phyloP scores from a whole-genome alignment of 306 rosid species.

The Sesbania bispinosa region DNA sequence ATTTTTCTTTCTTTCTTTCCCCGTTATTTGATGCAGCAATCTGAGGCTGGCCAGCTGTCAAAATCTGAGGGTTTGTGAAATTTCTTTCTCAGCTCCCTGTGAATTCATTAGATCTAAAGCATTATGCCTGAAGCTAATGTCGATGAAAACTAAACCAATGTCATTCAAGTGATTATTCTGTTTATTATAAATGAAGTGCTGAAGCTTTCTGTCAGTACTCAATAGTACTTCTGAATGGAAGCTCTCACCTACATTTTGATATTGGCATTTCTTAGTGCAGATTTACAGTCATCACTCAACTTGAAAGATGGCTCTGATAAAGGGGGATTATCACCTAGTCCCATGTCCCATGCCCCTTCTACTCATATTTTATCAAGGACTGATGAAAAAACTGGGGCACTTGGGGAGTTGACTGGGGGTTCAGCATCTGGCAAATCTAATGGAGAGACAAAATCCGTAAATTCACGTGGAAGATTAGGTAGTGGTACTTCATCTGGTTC shows the following conservation, averaged over 20 bases:
- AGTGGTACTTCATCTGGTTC: conserved; percentile 60
- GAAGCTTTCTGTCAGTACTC: conserved; percentile 7
- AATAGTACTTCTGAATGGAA: conserved; percentile 12
- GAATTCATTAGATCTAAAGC: conserved; percentile 1
- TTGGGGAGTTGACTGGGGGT: conserved; percentile 39
- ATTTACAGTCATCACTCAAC: conserved; percentile 35
- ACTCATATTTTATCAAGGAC: conserved; percentile 38
- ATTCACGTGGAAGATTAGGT: conserved; percentile 56
- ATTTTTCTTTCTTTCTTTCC: conserved; percentile 8
- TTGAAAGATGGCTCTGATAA: conserved; percentile 48
- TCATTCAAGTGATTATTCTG: conserved; percentile 6
- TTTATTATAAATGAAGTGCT: neutral
- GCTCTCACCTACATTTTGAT: conserved; percentile 15
- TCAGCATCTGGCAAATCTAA: conserved; percentile 41
- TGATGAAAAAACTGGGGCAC: conserved; percentile 44
- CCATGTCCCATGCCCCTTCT: conserved; percentile 38
- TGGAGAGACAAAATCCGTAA: conserved; percentile 44
- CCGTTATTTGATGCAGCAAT: conserved; percentile 48
- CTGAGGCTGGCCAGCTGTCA: conserved; percentile 46
- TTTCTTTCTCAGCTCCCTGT: conserved; percentile 23
- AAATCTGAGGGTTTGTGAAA: conserved; percentile 66
- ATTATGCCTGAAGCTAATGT: no score
- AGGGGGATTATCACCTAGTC: conserved; percentile 38
- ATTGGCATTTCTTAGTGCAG: conserved; percentile 39
- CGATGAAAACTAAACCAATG: conserved; percentile 18